Base-by-base conservation (phyloP, 345 rosid genomes). In the Salix suchowensis region DNA sequence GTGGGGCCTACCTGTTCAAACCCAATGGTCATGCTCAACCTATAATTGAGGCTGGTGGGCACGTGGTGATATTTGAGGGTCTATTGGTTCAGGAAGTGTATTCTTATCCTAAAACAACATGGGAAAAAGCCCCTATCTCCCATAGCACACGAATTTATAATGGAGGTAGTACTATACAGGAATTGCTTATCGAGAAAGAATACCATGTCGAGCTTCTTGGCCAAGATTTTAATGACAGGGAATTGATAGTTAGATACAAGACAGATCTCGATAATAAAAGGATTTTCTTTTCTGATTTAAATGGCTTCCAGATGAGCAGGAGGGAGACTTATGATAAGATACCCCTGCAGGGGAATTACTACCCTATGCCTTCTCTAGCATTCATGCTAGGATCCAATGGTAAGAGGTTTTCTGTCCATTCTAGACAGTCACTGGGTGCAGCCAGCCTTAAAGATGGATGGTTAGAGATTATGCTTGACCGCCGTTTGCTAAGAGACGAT, bases 221-320 rank as follows among this genome's bases (percentile, higher is more conserved):
- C 60, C 67, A 66, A 2, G 86, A 88, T 42, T 96, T 96, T 61
- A 65, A 86, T 84, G 97, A 96, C 88, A 84, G 36, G 86, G 99
- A 96, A 79, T 78, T 96, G 84, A 88, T 96, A 69, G 97, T 91
- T 71, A 86, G 95, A 76, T 96, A 88, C 89, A 91, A 88, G 82
- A 91, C 98, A 23, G 91, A 89, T 58, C 58, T 89, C 55, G 91
- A 91, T 72, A 96, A 85, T 80, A 82, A 81, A 74, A 89, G 86
- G 78, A 72, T 87, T 72, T 94, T 96, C 87, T 91, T 87, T 79
- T 87, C 99, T 7, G 99, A 96, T 84, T 86, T 96, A 73, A 96
- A 96, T 86, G 99, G 98, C 70, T 96, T 96, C 82, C 99, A 94
- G 88, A 90, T 92, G 99, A 92, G 97, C 80, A 86, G 99, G 79